Base-by-base conservation (phyloP, 177 flowering plant species). In the Tripterygium wilfordii region DNA sequence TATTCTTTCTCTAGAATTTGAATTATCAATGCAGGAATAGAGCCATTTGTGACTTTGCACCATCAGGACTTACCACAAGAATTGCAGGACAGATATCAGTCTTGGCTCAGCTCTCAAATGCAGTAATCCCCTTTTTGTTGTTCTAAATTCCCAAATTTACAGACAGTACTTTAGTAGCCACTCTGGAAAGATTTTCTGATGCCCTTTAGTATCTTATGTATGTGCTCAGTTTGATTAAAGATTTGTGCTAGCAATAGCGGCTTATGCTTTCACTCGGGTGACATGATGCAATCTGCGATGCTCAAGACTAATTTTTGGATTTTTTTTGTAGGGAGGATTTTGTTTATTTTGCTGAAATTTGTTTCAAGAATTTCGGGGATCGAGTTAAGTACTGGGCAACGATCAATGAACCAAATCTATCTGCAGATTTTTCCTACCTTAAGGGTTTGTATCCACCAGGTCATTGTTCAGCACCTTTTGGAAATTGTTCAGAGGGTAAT, bases 331-430 rank as follows among this genome's bases (percentile, higher is more conserved):
- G 86, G 69, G 70, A 72, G 36, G 86, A 81, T 17, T 81, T 62
- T 56, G 62, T 54, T 9, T 48, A 69, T 43, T 71, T 67, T 49
- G 78, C 79, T 0, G 57, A 76, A 22, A 50, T 48, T 1, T 81
- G 88, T 53, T 81, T 78, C 42, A 41, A 58, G 56, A 55, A 40
- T 22, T 81, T 81, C 45, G 83, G 80, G 8, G 76, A 78, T 46
- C 45, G 77, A 36, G 82, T 81, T 37, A 76, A 69, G 62, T 52
- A 76, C 25, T 81, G 88, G 88, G 29, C 24, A 3, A 81, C 84
- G 8, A 42, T 81, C 38, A 81, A 74, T 36, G 88, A 81, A 43
- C 88, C 83, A 16, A 81, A 73, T 32, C 8, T 70, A 3, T 21
- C 14, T 12, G 36, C 13, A 12, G 8, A 32, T 3, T 5, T 9